phyloP scores from a whole-genome alignment of 1,139 yeast species.

The Hanseniaspora gamundiae region DNA sequence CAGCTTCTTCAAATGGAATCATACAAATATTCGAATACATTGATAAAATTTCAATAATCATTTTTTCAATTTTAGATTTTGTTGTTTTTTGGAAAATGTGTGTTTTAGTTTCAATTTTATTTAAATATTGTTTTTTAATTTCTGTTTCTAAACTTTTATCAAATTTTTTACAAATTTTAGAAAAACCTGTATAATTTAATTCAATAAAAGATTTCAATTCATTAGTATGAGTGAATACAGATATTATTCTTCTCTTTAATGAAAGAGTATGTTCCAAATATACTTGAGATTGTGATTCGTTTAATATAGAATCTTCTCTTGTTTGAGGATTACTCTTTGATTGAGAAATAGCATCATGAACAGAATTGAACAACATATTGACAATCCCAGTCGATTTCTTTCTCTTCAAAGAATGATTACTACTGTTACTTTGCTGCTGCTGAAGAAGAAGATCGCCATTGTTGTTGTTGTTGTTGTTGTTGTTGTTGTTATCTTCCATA shows the following conservation, averaged over 20 bases:
- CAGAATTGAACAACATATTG: background rate
- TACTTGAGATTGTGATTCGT: background rate
- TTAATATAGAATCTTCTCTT: background rate
- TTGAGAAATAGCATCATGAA: background rate
- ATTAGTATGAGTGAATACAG: slow-evolving; percentile 61
- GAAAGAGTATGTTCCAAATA: slow-evolving; percentile 35
- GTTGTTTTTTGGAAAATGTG: slow-evolving; percentile 38
- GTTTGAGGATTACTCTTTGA: background rate
- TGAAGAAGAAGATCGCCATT: too few species aligned
- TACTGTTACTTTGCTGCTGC: too few species aligned
- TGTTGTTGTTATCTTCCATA: background rate
- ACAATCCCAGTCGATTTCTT: too few species aligned
- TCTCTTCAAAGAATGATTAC: too few species aligned
- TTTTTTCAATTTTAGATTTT: slow-evolving; percentile 31
- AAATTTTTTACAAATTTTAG: slow-evolving; percentile 80
- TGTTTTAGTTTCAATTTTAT: slow-evolving; percentile 28
- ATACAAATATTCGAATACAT: slow-evolving; percentile 28
- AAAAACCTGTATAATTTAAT: slow-evolving; percentile 76
- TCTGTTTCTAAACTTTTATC: slow-evolving; percentile 66
- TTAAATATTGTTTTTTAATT: slow-evolving; percentile 41
- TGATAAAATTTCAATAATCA: slow-evolving; percentile 27
- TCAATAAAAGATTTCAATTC: slow-evolving; percentile 76
- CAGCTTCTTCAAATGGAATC: slow-evolving; percentile 33
- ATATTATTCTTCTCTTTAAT: slow-evolving; percentile 52
- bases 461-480: background rate